Evolutionary conservation across 2,329 filamentous ascomycete species (phyloP), one percentile per base, ranked within the genome.

Genomic region (Colletotrichum aenigma): DNA sequence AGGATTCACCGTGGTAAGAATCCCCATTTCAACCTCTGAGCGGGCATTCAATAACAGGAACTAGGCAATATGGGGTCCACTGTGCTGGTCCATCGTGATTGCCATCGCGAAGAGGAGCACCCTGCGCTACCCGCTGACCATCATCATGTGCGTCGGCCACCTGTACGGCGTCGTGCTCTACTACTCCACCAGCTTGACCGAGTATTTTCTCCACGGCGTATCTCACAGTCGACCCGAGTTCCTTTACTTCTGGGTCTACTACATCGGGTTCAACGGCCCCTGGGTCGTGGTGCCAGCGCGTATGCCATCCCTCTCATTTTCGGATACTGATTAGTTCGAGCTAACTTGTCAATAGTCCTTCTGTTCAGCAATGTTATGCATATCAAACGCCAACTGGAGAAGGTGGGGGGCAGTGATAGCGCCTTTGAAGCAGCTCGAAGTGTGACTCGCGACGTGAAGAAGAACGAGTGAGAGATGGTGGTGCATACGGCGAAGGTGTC

Each of bases 1-100:
- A 88, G 92, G 90, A 21, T 91, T 98, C 77, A 98, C 96, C 2
- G 92, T 92, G 56, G 94, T 96, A 85, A 81, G 92, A 78, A 26
- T 3, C 16, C 5, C 10, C 2, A 4, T 13, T n/a, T 26, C 12
- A 9, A 4, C 13, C 32, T 21, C 28, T n/a, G 18, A 64, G 10
- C n/a, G 32, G 7, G 8, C 2, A n/a, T 5, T 21, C 36, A 16
- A 34, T 38, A 28, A n/a, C 13, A 24, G n/a, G 21, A 8, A 34
- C 1, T 36, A 87, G 90, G 80, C 91, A 48, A 80, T 87, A 56
- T 92, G 90, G 90, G 92, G 91, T 0, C 92, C 91, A 3, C 86
- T 93, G 43, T 92, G 88, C 78, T 86, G 89, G 76, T 79, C 88
- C 62, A 86, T 88, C 8, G 87, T 88, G 3, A 71, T 85, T 52